Evolutionary conservation across 2,329 filamentous ascomycete genomes (phyloP).

Genomic region (Colletotrichum abscissum): DNA sequence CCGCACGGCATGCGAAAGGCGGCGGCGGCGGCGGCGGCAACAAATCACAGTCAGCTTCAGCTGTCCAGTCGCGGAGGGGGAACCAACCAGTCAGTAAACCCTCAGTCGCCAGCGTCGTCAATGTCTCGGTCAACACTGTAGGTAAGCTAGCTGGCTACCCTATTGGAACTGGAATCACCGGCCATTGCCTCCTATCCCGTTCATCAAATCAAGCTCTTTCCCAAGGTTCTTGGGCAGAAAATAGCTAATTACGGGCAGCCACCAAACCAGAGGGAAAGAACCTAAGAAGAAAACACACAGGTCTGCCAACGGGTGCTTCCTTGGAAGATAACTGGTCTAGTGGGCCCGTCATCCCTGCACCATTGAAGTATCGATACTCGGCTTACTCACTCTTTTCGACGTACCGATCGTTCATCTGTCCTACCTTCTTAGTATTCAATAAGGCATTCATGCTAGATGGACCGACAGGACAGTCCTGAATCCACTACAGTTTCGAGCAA

Average conservation of each 20-base stretch:
- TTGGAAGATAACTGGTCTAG: constrained; percentile 20
- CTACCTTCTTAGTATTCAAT: too few relatives aligned
- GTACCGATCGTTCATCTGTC: neutral
- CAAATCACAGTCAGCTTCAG: neutral
- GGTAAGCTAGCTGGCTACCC: neutral
- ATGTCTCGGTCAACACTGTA: constrained; percentile 6
- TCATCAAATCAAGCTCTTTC: constrained; percentile 3
- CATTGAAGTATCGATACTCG: constrained; percentile 1
- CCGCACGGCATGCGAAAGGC: neutral
- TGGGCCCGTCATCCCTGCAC: neutral
- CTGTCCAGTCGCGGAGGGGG: neutral
- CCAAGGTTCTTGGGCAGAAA: neutral
- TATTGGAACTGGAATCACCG: neutral
- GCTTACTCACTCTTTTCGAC: neutral
- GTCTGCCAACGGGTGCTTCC: constrained; percentile 23
- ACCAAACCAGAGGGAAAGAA: neutral
- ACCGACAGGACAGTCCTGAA: too few relatives aligned
- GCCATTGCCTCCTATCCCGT: neutral
- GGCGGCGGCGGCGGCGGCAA: neutral
- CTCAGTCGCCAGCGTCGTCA: neutral
- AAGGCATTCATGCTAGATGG: too few relatives aligned
- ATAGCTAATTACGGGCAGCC: neutral
- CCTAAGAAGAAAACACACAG: neutral
- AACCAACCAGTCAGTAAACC: neutral
- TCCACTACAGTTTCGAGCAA: too few relatives aligned